Evolutionary conservation across 495 filamentous ascomycete genomes (phyloP), one percentile per base, ranked within the genome.

Genomic region (Monascus purpureus): DNA sequence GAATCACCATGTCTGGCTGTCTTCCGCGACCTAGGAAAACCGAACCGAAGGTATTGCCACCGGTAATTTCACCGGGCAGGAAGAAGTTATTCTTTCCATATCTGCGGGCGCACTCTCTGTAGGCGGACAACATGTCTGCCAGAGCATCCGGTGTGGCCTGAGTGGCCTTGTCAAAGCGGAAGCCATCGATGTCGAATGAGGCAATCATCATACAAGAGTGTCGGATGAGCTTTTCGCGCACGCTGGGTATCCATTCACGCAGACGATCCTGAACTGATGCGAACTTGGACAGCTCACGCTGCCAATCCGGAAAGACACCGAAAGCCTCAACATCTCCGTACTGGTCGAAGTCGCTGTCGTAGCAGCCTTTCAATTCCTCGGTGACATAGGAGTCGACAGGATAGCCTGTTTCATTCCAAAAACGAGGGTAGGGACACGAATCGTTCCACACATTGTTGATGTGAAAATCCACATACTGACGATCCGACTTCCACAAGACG

Each of bases 221-320:
- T 17, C 60, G 67, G 26, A 68, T 61, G 17, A 84, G 48, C 27
- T 71, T 69, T 22, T 68, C 58, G 15, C 60, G 49, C 2, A 82
- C 78, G 20, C 60, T 59, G 2, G 74, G 72, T 8, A 67, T 43
- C 78, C 78, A 83, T 40, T 81, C 78, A 17, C 78, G 72, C 7
- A 84, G 59, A 36, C 78, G 75, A 43, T 84, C 78, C 49, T 84
- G 78, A 3, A 82, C 79, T 22, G 68, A 79, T 18, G 76, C 74
- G 46, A 82, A 82, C 41, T 82, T 82, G 9, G 77, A 67, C 26
- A 84, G 57, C 50, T 82, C 68, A 42, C 67, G 63, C 42, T 78
- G 55, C 68, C 72, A 82, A 41, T 80, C 75, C 1, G 73, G 74
- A 32, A 61, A 78, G 16, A 74, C 70, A 35, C 76, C 77, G 38